Evolutionary conservation across 2,329 filamentous ascomycete species (phyloP).

Genomic region (Lasiodiplodia sp.): DNA sequence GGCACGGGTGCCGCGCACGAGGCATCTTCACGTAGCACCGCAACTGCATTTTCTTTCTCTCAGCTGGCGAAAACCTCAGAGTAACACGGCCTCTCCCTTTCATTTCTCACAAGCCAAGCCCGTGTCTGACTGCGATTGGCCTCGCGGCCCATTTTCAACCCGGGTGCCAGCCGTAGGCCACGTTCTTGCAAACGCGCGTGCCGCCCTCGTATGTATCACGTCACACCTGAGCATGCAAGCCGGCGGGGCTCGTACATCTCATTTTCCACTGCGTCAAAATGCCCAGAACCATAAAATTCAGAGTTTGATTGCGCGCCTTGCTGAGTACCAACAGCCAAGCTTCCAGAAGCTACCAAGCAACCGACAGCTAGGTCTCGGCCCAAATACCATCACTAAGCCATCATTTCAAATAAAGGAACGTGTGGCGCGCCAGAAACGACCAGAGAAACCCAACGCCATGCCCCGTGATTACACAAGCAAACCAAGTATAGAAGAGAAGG

Average conservation of each 20-base stretch:
- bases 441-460: not conserved
- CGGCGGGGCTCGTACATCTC: not conserved
- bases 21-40: not conserved
- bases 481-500: slow-evolving; percentile 2
- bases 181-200: not conserved
- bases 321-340: not conserved
- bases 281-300: not conserved
- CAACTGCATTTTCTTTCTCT: not conserved
- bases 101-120: not conserved
- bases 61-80: not conserved
- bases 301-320: slow-evolving; percentile 10
- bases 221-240: not conserved
- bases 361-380: not conserved
- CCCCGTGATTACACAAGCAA: not conserved
- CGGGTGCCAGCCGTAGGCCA: not conserved
- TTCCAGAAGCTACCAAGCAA: no score
- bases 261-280: not conserved
- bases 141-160: not conserved
- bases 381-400: not conserved
- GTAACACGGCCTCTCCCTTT: not conserved
- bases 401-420: not conserved
- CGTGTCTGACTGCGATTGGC: not conserved
- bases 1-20: slow-evolving; percentile 6
- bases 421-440: not conserved
- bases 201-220: slow-evolving; percentile 6